Percentiles rank a stretch among this genome's conserved stretches.
These are phyloP conservation scores for Marchantia polymorpha DNA, from an alignment of 225 moss, liverwort and hornwort genomes.

Conservation along the genomic window DNA sequence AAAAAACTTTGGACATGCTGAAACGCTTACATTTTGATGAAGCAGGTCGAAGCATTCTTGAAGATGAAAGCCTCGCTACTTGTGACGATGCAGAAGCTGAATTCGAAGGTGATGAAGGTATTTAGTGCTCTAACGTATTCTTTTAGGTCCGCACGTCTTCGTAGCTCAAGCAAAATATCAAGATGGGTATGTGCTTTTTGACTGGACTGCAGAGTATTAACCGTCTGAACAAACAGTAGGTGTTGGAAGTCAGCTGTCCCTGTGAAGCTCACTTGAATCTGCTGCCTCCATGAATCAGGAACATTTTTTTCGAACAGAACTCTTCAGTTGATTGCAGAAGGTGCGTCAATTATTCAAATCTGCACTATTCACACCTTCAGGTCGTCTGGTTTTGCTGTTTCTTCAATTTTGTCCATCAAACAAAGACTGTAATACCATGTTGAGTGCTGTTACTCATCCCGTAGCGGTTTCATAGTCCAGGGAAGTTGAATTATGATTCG, in stretches of 20 bases:
- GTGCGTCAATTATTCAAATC: constrained; percentile 26
- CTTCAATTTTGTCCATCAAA: background rate
- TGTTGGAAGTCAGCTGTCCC: background rate
- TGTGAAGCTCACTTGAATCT: background rate
- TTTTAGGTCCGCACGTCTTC: constrained; percentile 32
- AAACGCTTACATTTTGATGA: constrained; percentile 91
- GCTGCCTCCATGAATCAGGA: constrained; percentile 25
- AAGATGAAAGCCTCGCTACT: constrained; percentile 51
- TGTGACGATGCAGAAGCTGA: constrained; percentile 45
- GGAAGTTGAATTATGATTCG: background rate
- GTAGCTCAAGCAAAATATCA: background rate
- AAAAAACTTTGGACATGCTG: constrained; percentile 74
- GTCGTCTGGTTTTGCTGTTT: background rate
- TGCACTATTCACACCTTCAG: background rate
- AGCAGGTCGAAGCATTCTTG: constrained; percentile 82
- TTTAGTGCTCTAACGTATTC: background rate
- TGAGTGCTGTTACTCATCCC: background rate
- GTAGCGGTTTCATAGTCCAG: background rate
- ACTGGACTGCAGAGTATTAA: background rate
- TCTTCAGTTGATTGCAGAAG: constrained; percentile 57
- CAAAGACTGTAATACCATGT: background rate
- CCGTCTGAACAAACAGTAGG: background rate
- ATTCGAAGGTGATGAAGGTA: constrained; percentile 33
- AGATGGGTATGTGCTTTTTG: background rate
- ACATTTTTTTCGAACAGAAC: constrained; percentile 58